phyloP scores from a whole-genome alignment of 1,284 basidiomycete genomes.

The Termitomyces sp. region DNA sequence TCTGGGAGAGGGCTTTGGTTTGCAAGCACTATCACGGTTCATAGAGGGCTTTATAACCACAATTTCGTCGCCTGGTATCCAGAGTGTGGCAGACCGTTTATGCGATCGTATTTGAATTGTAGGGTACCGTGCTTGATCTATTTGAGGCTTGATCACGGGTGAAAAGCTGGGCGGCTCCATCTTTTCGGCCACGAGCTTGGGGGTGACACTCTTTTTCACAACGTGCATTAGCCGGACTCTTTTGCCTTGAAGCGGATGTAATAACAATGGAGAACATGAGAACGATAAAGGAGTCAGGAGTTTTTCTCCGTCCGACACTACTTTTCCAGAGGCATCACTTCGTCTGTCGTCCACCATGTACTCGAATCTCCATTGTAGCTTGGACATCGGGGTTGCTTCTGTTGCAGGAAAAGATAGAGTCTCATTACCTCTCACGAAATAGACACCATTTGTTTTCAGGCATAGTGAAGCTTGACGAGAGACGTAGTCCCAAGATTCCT shows the following conservation, averaged over 20 bases:
- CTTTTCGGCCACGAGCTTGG: constrained; percentile 57
- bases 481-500: constrained; percentile 66
- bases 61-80: constrained; percentile 2
- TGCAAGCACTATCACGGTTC: neutral
- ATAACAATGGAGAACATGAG: constrained; percentile 63
- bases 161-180: constrained; percentile 37
- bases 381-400: constrained; percentile 26
- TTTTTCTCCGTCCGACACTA: constrained; percentile 58
- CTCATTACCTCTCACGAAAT: constrained; percentile 65
- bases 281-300: constrained; percentile 66
- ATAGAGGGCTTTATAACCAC: neutral
- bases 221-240: constrained; percentile 64
- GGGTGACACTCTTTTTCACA: constrained; percentile 58
- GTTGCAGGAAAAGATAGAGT: constrained; percentile 23
- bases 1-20: neutral
- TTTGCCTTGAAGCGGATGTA: constrained; percentile 59
- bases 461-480: constrained; percentile 64
- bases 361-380: constrained; percentile 69
- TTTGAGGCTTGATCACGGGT: neutral
- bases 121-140: constrained; percentile 1
- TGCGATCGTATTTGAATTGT: constrained; percentile 21
- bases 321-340: constrained; percentile 39
- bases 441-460: constrained; percentile 67
- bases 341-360: constrained; percentile 64
- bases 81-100: constrained; percentile 30